Evolutionary conservation across 2,329 filamentous ascomycete genomes (phyloP), one percentile per base, ranked within the genome.

Genomic region (Aphanocladium album): DNA sequence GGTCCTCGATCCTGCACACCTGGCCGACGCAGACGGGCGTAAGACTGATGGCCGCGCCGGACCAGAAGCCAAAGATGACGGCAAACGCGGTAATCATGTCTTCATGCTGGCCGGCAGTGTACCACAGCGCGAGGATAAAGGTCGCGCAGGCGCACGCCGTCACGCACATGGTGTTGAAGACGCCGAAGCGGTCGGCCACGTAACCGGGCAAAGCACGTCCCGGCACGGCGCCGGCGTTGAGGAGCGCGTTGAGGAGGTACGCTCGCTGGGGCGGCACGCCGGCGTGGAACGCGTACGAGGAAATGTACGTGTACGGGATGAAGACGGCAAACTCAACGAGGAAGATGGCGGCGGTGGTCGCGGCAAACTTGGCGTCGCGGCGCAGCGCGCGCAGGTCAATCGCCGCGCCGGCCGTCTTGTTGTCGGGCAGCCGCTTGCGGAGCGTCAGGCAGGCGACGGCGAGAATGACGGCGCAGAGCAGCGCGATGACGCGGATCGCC

Each of bases 11-110:
- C 25, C 82, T 80, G 71, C 88, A 91, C 1, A 90, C 78, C 71
- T 89, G 85, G 0, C 86, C 86, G 1, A 91, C 80, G 63, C 88
- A 91, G 0, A 91, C 89, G 0, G 89, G 88, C 0, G 87, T 88
- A 53, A 91, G 70, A 5, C 81, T 84, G 66, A 91, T 90, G 61
- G 88, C 89, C 37, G 81, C 83, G 0, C 89, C 89, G 17, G 82
- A 87, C 17, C 83, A 85, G 67, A 92, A 89, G 0, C 89, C 89
- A 69, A 90, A 90, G 1, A 89, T 67, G 1, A 88, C 71, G 0
- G 82, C 78, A 66, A 88, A 91, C 1, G 84, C 76, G 54, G 89
- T 78, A 0, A 86, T 76, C 25, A 86, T 70, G 0, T 79, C 71
- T 45, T 79, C 72, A 11, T 71, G 77, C 3, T 73, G 71, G 1